Base-by-base conservation (phyloP, 176 grass and related monocot genomes). In the Eragrostis curvula region DNA sequence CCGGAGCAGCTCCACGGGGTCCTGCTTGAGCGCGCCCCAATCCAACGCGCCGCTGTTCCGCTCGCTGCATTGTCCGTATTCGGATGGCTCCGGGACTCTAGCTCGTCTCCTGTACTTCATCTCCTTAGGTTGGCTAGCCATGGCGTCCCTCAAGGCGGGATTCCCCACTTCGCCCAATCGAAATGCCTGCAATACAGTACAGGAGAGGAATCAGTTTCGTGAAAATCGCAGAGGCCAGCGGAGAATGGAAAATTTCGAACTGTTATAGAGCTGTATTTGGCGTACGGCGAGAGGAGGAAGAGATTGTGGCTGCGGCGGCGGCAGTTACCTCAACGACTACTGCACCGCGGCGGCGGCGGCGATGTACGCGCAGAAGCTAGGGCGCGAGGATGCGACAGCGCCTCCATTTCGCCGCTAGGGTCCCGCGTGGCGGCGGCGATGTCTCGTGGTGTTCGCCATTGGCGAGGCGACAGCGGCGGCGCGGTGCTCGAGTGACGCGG, bases 1-100 rank as follows among this genome's bases (percentile, higher is more conserved):
- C 55, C 85, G 82, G 73, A 98, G 87, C 36, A 98, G 81, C 89
- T 93, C 88, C 68, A 51, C 73, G 12, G 90, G 92, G 73, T 98
- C 79, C 79, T 91, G 90, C 82, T 89, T 80, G 74, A 68, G 86
- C 82, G 16, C 84, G 62, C 40, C 79, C 89, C 78, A 91, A 14
- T 83, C 85, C 78, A 90, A 43, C 46, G 28, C 12, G 50, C 73
- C 88, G 1, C 83, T 85, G 1, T 73, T 85, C 28, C 41, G 56
- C 17, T 72, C 79, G n/a, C 59, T 30, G 79, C 88, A 83, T 83
- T 79, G 79, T n/a, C 59, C 73, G 59, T 83, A 73, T 0, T 79
- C 79, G 3, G 43, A 30, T 21, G 49, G 66, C 14, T 59, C 59
- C 1, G 50, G 1, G 1, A 21, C 18, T 44, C 73, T 70, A 20